Conservation (phyloP, 1,284 basidiomycete genomes). For the Neonothopanus nambi region DNA sequence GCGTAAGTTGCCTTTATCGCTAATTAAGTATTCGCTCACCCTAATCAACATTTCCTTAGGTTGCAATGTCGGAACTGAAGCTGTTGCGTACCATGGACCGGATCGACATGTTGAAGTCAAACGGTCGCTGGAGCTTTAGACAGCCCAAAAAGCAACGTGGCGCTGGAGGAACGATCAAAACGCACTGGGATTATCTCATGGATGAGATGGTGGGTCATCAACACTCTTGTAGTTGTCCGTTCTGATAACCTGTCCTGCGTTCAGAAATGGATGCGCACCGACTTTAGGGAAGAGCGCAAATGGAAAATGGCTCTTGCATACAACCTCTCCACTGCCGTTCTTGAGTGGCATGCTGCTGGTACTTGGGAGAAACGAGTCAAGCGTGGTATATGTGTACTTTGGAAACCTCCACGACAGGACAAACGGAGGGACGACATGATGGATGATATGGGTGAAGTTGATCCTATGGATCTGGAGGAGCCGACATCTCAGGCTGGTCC, state of each 20-base stretch:
- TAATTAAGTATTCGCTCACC: constrained; percentile 1
- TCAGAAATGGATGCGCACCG: constrained; percentile 95
- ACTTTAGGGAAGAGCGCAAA: constrained; percentile 90
- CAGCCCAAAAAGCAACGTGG: constrained; percentile 95
- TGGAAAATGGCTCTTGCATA: constrained; percentile 92
- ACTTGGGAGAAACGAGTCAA: constrained; percentile 63
- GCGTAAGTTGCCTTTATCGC: constrained; percentile 48
- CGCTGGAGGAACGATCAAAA: constrained; percentile 76
- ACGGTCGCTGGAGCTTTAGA: constrained; percentile 87
- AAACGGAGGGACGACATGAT: constrained; percentile 22
- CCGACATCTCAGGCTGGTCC: constrained; percentile 1
- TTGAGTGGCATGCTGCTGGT: constrained; percentile 84
- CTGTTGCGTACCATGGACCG: constrained; percentile 81
- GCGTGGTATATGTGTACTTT: constrained; percentile 70
- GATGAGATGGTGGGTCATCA: constrained; percentile 85
- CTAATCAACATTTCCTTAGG: constrained; percentile 38
- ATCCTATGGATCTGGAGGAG: constrained; percentile 29
- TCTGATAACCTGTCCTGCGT: constrained; percentile 11
- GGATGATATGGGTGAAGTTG: constrained; percentile 21
- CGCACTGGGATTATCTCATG: constrained; percentile 94
- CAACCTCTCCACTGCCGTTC: constrained; percentile 80
- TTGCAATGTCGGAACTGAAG: constrained; percentile 76
- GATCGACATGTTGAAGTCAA: constrained; percentile 83
- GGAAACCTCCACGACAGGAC: constrained; percentile 48
- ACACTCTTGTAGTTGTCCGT: neutral